Evolutionary conservation across 768 basidiomycete genomes (phyloP), one percentile per base, ranked within the genome.

Genomic region (Antrodiella citrinella): DNA sequence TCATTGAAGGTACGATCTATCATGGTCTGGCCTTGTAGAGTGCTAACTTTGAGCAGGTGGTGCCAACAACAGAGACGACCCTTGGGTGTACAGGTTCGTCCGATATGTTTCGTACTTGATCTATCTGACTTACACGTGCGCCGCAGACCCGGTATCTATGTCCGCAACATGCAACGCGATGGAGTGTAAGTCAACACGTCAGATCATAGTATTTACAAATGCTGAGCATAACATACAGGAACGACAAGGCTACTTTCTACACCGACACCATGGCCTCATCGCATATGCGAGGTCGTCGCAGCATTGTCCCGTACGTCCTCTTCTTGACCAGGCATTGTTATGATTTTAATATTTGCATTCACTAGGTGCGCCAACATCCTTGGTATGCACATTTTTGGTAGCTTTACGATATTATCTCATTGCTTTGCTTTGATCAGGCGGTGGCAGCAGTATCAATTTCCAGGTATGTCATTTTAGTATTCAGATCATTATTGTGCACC

Each of bases 161-260:
- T 81, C 48, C 76, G 68, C 64, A 86, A 86, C 63, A 86, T 86
- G 84, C 81, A 84, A 62, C 69, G 69, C 3, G 75, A 84, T 57
- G 82, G 81, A 60, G 67, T 83, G 82, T 83, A 64, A 55, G 80
- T 60, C 1, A 41, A 15, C 15, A 11, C 1, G 25, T 18, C 38
- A 35, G 15, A 30, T 53, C 15, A 40, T 5, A 22, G 22, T 47
- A n/a, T n/a, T n/a, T n/a, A n/a, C n/a, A n/a, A n/a, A 26, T 45
- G 18, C 35, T 38, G 18, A 38, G 35, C 18, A 38, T 9, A 41
- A 39, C 4, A 10, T 23, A 0, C 50, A 84, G 82, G 57, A 85
- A 84, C 63, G 81, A 84, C 62, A 84, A 84, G 66, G 84, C 81
- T 1, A 85, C 77, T 4, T 86, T 86, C 68, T 85, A 85, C 65